Evolutionary conservation across 2,329 filamentous ascomycete species (phyloP), one percentile per base, ranked within the genome.

Genomic region (Beauveria pseudobassiana): DNA sequence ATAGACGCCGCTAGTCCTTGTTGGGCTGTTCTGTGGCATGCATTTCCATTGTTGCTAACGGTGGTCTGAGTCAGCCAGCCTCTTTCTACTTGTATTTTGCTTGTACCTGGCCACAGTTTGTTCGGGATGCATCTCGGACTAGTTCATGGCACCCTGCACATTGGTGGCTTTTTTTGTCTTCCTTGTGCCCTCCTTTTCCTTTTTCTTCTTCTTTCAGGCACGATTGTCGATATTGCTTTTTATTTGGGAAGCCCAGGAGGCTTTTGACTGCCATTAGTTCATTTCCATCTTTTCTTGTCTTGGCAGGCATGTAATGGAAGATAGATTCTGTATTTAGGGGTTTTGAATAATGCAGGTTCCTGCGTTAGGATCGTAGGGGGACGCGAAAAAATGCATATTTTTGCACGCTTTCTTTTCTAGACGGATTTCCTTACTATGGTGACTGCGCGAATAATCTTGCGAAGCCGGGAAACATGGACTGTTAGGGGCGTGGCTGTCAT

Each of bases 141-240:
- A 9, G 55, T 20, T 50, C 30, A 50, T 28, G 55, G 43, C 43
- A 8, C 9, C 45, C 45, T 49, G 55, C 45, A 50, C 55, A 50
- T 42, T 22, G 55, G 55, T 43, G 46, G 30, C 34, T 42, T 40
- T 45, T 43, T 45, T 9, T 30, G 24, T 40, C 50, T 40, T 53
- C n/a, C 22, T 53, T 46, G 9, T 42, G 34, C 46, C 16, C 24
- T 43, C 49, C 14, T 26, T 34, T 28, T 30, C 22, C 24, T 24
- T 8, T 62, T 34, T 20, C 59, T 63, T n/a, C 61, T 63, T 63
- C 54, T 62, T 55, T 59, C 62, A 38, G 48, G 51, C 49, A 54
- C 45, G 61, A 59, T 53, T 63, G 61, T 63, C 50, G 10, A 59
- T 59, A 50, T 42, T 63, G 38, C 12, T 9, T 45, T 62, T 59